Evolutionary conservation across 2,329 filamentous ascomycete genomes (phyloP).

Genomic region (Aciculosporium take): DNA sequence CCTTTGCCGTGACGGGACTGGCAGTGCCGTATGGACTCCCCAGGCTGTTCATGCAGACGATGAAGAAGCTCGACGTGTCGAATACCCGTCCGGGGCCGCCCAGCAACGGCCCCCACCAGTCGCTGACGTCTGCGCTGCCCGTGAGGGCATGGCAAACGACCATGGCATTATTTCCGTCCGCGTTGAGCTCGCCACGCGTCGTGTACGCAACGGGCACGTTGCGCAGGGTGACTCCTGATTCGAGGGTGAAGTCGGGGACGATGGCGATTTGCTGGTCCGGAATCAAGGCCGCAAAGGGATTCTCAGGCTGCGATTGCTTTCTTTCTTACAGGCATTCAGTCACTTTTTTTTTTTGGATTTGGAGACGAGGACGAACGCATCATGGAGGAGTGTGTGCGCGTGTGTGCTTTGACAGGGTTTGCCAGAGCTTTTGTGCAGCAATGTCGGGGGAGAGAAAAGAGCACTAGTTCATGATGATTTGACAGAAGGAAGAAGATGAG

Average conservation of each 20-base stretch:
- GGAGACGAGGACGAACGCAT: background rate
- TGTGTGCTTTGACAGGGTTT: background rate
- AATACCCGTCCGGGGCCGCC: constrained; percentile 67
- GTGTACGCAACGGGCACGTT: constrained; percentile 64
- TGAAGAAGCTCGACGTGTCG: constrained; percentile 70
- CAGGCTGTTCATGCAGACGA: constrained; percentile 74
- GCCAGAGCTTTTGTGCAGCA: background rate
- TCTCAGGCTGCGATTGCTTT: constrained; percentile 63
- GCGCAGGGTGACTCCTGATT: constrained; percentile 71
- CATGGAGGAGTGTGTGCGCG: background rate
- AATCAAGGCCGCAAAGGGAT: constrained; percentile 77
- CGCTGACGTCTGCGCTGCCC: constrained; percentile 68
- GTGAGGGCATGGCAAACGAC: constrained; percentile 74
- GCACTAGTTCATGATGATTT: background rate
- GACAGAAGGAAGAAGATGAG: too few species aligned
- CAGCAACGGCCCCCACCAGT: constrained; percentile 79
- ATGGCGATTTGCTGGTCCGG: constrained; percentile 77
- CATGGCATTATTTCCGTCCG: constrained; percentile 51
- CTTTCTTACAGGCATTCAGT: constrained; percentile 56
- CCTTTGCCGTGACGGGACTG: constrained; percentile 78
- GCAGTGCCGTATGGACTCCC: constrained; percentile 77
- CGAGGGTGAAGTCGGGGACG: constrained; percentile 79
- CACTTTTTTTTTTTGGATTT: constrained; percentile 25
- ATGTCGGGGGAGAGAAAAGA: background rate
- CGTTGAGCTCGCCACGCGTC: constrained; percentile 45